Evolutionary conservation across 2,329 filamentous ascomycete genomes (phyloP).

Genomic region (Penicillium olsonii): DNA sequence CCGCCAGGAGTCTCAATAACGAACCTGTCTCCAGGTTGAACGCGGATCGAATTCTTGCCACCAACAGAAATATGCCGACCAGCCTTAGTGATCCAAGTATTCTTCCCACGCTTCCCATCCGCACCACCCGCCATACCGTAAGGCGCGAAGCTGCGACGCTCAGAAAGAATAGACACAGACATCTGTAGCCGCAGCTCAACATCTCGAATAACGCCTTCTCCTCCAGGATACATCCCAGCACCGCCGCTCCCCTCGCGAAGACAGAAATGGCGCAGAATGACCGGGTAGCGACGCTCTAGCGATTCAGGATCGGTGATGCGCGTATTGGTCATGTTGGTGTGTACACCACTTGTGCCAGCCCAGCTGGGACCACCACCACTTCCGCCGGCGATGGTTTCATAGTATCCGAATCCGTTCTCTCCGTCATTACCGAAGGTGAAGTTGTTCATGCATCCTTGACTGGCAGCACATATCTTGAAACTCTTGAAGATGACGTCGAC

Average conservation of each 20-base stretch:
- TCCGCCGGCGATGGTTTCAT: conserved; percentile 79
- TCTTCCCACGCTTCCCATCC: conserved; percentile 72
- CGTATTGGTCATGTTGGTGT: conserved; percentile 83
- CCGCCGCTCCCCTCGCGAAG: conserved; percentile 65
- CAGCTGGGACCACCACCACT: conserved; percentile 70
- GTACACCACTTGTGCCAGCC: conserved; percentile 71
- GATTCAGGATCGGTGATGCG: conserved; percentile 78
- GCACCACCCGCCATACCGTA: conserved; percentile 79
- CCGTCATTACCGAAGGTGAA: conserved; percentile 16
- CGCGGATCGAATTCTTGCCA: conserved; percentile 20
- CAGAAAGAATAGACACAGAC: conserved; percentile 72
- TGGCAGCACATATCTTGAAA: conserved; percentile 72
- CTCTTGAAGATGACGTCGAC: conserved; percentile 76
- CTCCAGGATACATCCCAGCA: conserved; percentile 64
- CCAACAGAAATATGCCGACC: conserved; percentile 10
- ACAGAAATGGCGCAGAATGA: conserved; percentile 68
- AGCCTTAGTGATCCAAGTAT: conserved; percentile 67
- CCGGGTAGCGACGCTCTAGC: conserved; percentile 74
- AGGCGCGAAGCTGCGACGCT: conserved; percentile 69
- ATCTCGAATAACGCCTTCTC: conserved; percentile 73
- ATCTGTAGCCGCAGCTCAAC: conserved; percentile 78
- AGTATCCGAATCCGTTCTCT: conserved; percentile 64
- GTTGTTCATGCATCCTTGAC: conserved; percentile 69
- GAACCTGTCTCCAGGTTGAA: conserved; percentile 21
- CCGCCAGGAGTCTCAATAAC: conserved; percentile 21